Percentiles rank a stretch among this genome's conserved stretches.
Evolutionary conservation across 2,329 filamentous ascomycete genomes (phyloP).

Genomic region (Fusarium sp.): DNA sequence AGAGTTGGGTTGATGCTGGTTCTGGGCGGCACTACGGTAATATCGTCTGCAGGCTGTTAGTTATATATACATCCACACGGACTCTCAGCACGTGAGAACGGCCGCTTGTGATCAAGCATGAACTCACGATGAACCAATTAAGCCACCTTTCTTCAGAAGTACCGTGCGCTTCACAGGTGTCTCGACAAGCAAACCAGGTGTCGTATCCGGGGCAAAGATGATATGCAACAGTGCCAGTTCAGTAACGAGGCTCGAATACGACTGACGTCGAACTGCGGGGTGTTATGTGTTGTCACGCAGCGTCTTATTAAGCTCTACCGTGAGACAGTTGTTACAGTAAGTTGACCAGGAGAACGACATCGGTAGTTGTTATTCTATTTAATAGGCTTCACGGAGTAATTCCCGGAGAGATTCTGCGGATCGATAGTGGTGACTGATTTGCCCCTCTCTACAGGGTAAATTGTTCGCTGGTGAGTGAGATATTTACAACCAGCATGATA

Average conservation of each 20-base stretch:
- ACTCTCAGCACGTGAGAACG: conserved; percentile 18
- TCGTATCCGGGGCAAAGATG: background rate
- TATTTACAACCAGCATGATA: conserved; percentile 3
- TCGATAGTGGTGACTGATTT: conserved; percentile 19
- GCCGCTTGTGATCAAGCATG: conserved; percentile 12
- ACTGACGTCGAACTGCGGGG: conserved; percentile 15
- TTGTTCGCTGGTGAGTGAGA: conserved; percentile 16
- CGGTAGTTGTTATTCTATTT: conserved; percentile 25
- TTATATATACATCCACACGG: conserved; percentile 1
- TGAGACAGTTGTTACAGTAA: conserved; percentile 3
- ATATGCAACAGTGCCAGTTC: background rate
- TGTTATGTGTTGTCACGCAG: background rate
- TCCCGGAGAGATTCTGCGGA: conserved; percentile 43
- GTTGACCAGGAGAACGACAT: conserved; percentile 3
- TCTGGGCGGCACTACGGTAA: background rate
- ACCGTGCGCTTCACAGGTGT: background rate
- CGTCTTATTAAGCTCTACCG: conserved; percentile 1
- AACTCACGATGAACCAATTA: conserved; percentile 24
- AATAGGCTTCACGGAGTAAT: conserved; percentile 45
- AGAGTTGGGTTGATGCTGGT: background rate
- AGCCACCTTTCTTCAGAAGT: background rate
- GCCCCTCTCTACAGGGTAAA: conserved; percentile 38
- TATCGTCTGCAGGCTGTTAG: conserved; percentile 3
- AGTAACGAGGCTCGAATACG: conserved; percentile 10
- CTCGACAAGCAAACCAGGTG: background rate